These are phyloP conservation scores for Umbilicus rupestris DNA, from an alignment of 164 flowering plant genomes.

Conservation along the genomic window DNA sequence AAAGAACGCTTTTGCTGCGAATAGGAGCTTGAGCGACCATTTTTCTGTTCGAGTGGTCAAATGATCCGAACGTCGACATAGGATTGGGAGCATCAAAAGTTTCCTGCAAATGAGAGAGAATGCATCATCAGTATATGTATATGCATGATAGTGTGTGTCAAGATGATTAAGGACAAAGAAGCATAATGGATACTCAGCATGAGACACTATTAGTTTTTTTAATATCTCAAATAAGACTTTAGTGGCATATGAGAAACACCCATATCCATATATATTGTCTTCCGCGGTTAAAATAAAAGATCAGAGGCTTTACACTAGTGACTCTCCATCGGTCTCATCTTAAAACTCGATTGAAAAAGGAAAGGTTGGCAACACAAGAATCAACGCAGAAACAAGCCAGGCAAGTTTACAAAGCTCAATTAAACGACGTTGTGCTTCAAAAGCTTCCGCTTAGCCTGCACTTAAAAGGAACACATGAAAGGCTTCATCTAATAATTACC, in stretches of 20 bases:
- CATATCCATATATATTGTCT: background rate
- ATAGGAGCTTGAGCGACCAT: conserved; percentile 37
- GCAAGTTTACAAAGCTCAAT: background rate
- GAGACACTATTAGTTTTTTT: background rate
- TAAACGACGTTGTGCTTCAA: background rate
- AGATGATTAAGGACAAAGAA: background rate
- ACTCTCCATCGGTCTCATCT: background rate
- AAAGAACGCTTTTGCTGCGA: conserved; percentile 76
- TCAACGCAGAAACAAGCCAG: too few species aligned
- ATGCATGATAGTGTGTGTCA: conserved; percentile 6
- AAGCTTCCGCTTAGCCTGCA: background rate
- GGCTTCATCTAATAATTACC: background rate
- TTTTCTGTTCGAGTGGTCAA: conserved; percentile 32
- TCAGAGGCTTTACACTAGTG: background rate
- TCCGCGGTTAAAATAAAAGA: too few species aligned
- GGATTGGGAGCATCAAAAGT: conserved; percentile 33
- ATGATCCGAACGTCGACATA: conserved; percentile 46
- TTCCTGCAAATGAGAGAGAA: conserved; percentile 47
- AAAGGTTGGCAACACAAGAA: background rate
- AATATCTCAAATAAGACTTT: background rate
- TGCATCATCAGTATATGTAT: conserved; percentile 2
- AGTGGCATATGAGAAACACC: background rate
- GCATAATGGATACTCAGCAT: too few species aligned
- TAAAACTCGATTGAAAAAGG: background rate
- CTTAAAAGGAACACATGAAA: background rate